A percentile compares a stretch with the other conserved stretches of the same genome.
Conservation (phyloP, 805 yeast species). For the Saturnispora serradocipensis region DNA sequence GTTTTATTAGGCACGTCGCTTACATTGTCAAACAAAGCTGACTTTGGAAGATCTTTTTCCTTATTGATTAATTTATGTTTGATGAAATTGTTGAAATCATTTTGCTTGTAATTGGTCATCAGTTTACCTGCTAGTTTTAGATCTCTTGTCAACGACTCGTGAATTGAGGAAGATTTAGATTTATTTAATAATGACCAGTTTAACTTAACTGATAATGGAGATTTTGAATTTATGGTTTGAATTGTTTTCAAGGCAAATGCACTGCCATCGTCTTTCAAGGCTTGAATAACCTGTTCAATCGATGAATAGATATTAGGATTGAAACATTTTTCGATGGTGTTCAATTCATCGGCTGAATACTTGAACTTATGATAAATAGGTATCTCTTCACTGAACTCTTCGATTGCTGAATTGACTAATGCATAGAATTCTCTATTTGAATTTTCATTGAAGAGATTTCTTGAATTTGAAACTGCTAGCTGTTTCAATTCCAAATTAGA, state of each 20-base stretch:
- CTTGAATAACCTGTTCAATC: slow-evolving; percentile 47
- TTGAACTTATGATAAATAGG: slow-evolving; percentile 57
- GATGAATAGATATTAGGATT: slow-evolving; percentile 30
- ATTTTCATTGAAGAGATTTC: slow-evolving; percentile 15
- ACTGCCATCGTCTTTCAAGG: slow-evolving; percentile 44
- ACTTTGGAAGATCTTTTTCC: slow-evolving; percentile 12
- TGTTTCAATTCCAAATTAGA: slow-evolving; percentile 40
- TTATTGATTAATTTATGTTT: slow-evolving; percentile 44
- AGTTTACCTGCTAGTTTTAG: slow-evolving; percentile 68
- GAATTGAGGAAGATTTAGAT: slow-evolving; percentile 49
- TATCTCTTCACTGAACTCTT: slow-evolving; percentile 64
- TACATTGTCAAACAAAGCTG: slow-evolving; percentile 34
- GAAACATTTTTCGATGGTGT: slow-evolving; percentile 63
- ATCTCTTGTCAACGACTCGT: slow-evolving; percentile 63
- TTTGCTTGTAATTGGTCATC: slow-evolving; percentile 41
- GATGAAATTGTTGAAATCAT: slow-evolving; percentile 43
- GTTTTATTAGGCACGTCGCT: slow-evolving; percentile 58
- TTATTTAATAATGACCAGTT: slow-evolving; percentile 58
- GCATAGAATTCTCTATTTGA: slow-evolving; percentile 34
- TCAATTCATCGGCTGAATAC: slow-evolving; percentile 45
- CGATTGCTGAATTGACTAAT: slow-evolving; percentile 62
- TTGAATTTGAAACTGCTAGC: slow-evolving; percentile 14
- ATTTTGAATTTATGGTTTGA: slow-evolving; percentile 51
- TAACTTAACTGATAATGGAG: slow-evolving; percentile 72
- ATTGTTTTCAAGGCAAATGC: slow-evolving; percentile 57